phyloP scores from a whole-genome alignment of 2,329 filamentous ascomycete species.

The Cercospora nicotianae region DNA sequence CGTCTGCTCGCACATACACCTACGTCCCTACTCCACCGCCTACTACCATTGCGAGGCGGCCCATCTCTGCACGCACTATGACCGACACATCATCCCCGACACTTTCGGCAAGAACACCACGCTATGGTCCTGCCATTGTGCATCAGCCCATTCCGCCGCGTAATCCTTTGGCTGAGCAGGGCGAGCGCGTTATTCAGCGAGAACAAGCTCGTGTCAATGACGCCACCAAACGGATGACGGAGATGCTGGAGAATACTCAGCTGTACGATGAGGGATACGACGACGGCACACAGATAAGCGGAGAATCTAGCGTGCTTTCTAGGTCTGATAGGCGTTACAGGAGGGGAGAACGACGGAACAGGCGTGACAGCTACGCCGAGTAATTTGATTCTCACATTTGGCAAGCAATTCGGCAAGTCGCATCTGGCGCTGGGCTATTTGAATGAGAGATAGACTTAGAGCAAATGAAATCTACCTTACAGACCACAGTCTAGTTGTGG shows the following conservation, averaged over 20 bases:
- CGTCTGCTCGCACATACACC: conserved; percentile 8
- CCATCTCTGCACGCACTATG: conserved; percentile 14
- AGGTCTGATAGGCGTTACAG: neutral
- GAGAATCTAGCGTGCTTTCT: neutral
- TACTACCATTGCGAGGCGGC: neutral
- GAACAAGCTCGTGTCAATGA: conserved; percentile 11
- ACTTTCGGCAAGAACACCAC: conserved; percentile 9
- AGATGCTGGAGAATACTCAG: neutral
- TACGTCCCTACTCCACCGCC: conserved; percentile 7
- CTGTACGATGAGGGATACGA: conserved; percentile 9
- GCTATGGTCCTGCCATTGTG: conserved; percentile 11
- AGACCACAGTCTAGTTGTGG: too few species aligned
- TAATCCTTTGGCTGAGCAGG: conserved; percentile 14
- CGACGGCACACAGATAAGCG: neutral
- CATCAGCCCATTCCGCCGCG: conserved; percentile 13
- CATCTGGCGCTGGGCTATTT: too few species aligned
- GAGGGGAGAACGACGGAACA: neutral
- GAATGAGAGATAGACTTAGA: too few species aligned
- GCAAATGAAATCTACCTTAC: too few species aligned
- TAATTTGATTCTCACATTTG: neutral
- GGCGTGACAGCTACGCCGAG: neutral
- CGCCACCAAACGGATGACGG: neutral
- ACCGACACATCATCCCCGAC: conserved; percentile 9
- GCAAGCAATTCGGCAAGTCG: too few species aligned
- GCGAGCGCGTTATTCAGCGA: conserved; percentile 13